These are phyloP conservation scores for Populus deltoides DNA, from an alignment of 345 rosid genomes.

Conservation along the genomic window DNA sequence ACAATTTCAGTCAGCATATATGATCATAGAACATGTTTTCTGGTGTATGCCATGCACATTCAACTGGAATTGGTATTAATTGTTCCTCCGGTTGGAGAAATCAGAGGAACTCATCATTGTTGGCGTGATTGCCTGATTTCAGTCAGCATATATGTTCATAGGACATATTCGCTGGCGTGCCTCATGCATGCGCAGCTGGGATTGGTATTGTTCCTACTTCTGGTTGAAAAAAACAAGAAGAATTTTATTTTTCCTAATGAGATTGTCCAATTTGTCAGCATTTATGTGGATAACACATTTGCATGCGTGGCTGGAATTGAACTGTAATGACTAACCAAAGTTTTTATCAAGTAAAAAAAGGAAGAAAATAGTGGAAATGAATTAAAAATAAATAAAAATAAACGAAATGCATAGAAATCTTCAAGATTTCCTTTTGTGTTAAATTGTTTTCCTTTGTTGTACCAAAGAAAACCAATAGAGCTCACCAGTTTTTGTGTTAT, in stretches of 20 bases:
- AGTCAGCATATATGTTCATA: not conserved
- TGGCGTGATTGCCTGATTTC: no score
- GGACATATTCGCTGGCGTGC: not conserved
- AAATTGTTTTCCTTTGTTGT: conserved; percentile 12
- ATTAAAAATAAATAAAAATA: not conserved
- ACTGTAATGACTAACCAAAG: not conserved
- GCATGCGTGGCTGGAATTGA: not conserved
- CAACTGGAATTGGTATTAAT: not conserved
- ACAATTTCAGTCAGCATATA: not conserved
- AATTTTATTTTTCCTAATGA: not conserved
- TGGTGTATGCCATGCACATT: not conserved
- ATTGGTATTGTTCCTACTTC: not conserved
- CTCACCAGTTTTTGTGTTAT: not conserved
- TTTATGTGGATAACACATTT: not conserved
- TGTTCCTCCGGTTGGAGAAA: not conserved
- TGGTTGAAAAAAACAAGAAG: not conserved
- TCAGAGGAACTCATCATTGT: no score
- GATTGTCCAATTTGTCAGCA: not conserved
- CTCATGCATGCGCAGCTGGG: not conserved
- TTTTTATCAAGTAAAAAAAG: not conserved
- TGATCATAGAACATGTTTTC: not conserved
- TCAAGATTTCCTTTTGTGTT: conserved; percentile 3
- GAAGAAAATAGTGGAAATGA: not conserved
- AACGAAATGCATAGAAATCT: not conserved
- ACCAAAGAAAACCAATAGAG: not conserved